These are phyloP conservation scores for Hysterangium stoloniferum DNA, from an alignment of 768 basidiomycete species.

Conservation along the genomic window DNA sequence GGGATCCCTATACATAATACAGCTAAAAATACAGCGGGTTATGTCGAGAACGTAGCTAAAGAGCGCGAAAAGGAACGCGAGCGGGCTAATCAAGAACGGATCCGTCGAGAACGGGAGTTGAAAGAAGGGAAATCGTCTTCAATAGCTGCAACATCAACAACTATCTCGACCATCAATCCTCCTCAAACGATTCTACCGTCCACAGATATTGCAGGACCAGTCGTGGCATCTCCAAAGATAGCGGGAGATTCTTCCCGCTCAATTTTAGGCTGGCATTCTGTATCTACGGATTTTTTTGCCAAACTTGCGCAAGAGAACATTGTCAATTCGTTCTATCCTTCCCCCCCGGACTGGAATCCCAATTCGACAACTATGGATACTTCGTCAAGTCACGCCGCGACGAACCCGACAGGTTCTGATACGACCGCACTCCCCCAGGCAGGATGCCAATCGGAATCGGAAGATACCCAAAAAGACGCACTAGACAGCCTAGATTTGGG, in stretches of 20 bases:
- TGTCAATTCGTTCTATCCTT: conserved; percentile 8
- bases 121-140: conserved; percentile 8
- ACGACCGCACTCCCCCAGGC: neutral
- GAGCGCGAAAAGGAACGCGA: conserved; percentile 77
- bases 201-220: neutral
- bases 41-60: conserved; percentile 67
- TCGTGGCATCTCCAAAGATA: neutral
- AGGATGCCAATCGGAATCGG: neutral
- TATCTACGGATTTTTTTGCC: conserved; percentile 5
- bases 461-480: neutral
- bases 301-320: conserved; percentile 4
- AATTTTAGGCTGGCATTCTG: conserved; percentile 6
- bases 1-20: conserved; percentile 37
- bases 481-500: conserved; percentile 40
- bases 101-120: conserved; percentile 11
- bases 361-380: neutral
- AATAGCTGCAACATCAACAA: neutral
- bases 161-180: neutral
- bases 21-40: conserved; percentile 55
- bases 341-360: conserved; percentile 8
- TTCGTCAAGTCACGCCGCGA: neutral
- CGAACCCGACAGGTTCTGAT: neutral
- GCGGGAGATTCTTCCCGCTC: neutral
- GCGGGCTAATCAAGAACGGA: conserved; percentile 49
- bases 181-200: neutral